These are phyloP conservation scores for Curvularia lunata DNA, from an alignment of 2,329 filamentous ascomycete species.

Conservation along the genomic window DNA sequence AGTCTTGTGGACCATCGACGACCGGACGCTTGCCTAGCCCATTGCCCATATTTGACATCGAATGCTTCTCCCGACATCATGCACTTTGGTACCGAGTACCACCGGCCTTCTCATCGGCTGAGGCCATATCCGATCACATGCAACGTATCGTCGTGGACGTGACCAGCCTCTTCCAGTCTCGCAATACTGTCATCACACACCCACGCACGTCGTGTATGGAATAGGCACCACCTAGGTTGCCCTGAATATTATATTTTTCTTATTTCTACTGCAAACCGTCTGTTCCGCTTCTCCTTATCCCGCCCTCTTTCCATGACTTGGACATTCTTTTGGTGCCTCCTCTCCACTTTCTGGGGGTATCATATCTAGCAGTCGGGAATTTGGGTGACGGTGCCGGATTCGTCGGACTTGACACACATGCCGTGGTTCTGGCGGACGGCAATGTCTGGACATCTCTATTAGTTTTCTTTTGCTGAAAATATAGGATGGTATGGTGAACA, in stretches of 20 bases:
- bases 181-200: not conserved
- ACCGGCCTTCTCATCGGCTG: too few species aligned
- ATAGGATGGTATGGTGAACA: too few species aligned
- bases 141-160: not conserved
- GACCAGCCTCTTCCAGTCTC: not conserved
- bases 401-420: constrained; percentile 38
- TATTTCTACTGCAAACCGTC: not conserved
- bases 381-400: constrained; percentile 4
- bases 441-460: constrained; percentile 27
- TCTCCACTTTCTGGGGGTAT: not conserved
- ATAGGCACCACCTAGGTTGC: not conserved
- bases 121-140: too few species aligned
- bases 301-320: too few species aligned
- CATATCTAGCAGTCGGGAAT: constrained; percentile 14
- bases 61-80: too few species aligned
- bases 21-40: too few species aligned
- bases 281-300: not conserved
- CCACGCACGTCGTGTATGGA: not conserved
- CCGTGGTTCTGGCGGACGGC: constrained; percentile 45
- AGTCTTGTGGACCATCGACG: not conserved
- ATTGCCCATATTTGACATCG: too few species aligned
- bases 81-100: too few species aligned
- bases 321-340: too few species aligned
- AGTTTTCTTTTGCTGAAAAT: constrained; percentile 9
- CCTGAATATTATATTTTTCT: not conserved